A percentile compares a stretch with the other conserved stretches of the same genome.
These are phyloP conservation scores for Gracilaria gracilis DNA, from an alignment of 23 red algal species.

Conservation along the genomic window DNA sequence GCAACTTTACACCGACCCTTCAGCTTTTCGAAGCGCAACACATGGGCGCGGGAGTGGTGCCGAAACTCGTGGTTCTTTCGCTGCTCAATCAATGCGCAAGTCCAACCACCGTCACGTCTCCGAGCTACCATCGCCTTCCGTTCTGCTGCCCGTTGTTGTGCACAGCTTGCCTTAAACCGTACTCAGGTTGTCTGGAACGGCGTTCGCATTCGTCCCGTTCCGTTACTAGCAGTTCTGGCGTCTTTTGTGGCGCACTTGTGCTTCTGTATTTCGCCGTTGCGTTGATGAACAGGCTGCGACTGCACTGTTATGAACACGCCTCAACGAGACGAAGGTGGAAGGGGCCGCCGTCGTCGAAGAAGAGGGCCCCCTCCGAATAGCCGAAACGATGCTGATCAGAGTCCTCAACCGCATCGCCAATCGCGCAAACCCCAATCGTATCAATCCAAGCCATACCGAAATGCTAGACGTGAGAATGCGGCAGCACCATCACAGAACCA, in stretches of 20 bases:
- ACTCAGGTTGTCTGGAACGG: too few species aligned
- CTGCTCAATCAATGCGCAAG: too few species aligned
- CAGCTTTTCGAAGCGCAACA: background rate
- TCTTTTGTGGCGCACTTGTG: background rate
- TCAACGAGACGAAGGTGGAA: slow-evolving; percentile 63
- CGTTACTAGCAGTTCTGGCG: background rate
- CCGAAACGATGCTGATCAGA: slow-evolving; percentile 42
- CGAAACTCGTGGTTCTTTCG: too few species aligned
- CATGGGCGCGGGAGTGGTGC: background rate
- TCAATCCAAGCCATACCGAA: slow-evolving; percentile 6
- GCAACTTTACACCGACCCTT: background rate
- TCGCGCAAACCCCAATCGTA: slow-evolving; percentile 22
- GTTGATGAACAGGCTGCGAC: slow-evolving; percentile 39
- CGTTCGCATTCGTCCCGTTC: too few species aligned
- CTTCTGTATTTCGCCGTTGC: slow-evolving; percentile 2
- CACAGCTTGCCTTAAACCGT: too few species aligned
- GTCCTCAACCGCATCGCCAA: slow-evolving; percentile 3
- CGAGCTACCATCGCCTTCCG: too few species aligned
- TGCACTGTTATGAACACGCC: slow-evolving; percentile 46
- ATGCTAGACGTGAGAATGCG: background rate
- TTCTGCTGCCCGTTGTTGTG: too few species aligned
- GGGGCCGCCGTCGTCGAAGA: slow-evolving; percentile 52
- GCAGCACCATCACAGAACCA: background rate
- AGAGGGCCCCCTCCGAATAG: slow-evolving; percentile 43
- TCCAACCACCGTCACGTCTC: too few species aligned